Conservation (phyloP, 208 protist genomes). For the Crithidia acanthocephali region DNA sequence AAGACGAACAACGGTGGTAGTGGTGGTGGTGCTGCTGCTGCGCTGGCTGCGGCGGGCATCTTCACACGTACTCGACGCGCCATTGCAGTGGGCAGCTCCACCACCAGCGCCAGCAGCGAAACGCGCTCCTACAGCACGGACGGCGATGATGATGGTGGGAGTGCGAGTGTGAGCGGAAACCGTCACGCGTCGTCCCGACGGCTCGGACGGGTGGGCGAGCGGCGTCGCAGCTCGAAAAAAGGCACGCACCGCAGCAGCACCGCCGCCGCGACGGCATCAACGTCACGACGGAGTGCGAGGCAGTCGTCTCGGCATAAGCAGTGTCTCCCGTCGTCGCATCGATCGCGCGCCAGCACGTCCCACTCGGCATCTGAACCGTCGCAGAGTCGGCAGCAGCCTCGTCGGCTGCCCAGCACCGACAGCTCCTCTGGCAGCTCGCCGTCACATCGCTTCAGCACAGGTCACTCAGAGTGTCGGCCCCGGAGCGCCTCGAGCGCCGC, state of each 20-base stretch:
- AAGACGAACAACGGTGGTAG: too few species aligned
- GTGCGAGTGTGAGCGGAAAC: neutral
- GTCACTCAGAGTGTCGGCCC: neutral
- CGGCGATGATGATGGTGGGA: neutral
- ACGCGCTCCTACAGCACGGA: slow-evolving; percentile 10
- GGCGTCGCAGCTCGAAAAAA: neutral
- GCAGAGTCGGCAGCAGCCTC: neutral
- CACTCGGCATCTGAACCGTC: neutral
- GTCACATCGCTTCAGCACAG: neutral
- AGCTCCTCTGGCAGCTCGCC: neutral
- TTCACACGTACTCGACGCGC: neutral
- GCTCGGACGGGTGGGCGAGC: neutral
- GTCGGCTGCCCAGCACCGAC: neutral
- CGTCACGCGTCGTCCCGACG: neutral
- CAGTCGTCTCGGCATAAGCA: neutral
- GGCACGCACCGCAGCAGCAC: slow-evolving; percentile 8
- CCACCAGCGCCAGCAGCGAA: slow-evolving; percentile 29
- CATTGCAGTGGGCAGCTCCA: slow-evolving; percentile 11
- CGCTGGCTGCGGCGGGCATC: neutral
- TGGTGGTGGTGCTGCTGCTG: too few species aligned
- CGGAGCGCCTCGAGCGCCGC: neutral
- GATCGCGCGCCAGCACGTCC: neutral
- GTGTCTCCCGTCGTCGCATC: neutral
- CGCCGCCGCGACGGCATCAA: neutral
- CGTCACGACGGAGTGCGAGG: slow-evolving; percentile 13